Percentiles rank a stretch among this genome's conserved stretches.
phyloP scores from a whole-genome alignment of 805 yeast genomes.

The Saturnispora sanitii region DNA sequence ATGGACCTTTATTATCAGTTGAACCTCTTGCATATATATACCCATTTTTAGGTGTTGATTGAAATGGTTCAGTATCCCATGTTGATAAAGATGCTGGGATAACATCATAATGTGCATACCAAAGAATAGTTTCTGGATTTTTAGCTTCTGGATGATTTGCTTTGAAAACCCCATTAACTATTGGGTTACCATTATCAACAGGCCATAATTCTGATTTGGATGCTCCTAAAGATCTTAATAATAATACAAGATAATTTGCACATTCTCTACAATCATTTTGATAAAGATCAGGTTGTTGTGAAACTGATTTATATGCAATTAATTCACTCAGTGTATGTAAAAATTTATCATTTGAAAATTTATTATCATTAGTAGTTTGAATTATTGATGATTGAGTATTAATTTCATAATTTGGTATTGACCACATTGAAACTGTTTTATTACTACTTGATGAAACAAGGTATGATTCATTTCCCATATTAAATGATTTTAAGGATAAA shows the following conservation, averaged over 20 bases:
- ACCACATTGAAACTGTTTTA: constrained; percentile 66
- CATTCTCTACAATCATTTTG: constrained; percentile 79
- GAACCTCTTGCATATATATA: constrained; percentile 87
- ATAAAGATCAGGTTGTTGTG: constrained; percentile 56
- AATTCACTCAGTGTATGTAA: constrained; percentile 50
- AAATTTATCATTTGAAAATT: constrained; percentile 39
- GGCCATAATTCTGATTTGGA: constrained; percentile 57
- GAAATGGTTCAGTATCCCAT: constrained; percentile 79
- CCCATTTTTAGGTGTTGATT: constrained; percentile 68
- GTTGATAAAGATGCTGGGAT: constrained; percentile 57
- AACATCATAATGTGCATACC: constrained; percentile 97
- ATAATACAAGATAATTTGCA: constrained; percentile 59
- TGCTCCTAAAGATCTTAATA: constrained; percentile 64
- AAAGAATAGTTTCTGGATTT: constrained; percentile 42
- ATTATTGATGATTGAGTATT: background rate
- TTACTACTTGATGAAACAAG: constrained; percentile 64
- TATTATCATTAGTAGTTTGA: background rate
- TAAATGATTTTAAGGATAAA: constrained; percentile 44
- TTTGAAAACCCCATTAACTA: constrained; percentile 65
- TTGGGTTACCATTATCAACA: constrained; percentile 72
- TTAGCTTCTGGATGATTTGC: constrained; percentile 28
- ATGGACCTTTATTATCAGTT: constrained; percentile 91
- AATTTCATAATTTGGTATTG: constrained; percentile 27
- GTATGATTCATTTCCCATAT: constrained; percentile 31
- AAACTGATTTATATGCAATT: constrained; percentile 67